Conservation (phyloP, 768 basidiomycete species). For the Boletus vinaceobasis region DNA sequence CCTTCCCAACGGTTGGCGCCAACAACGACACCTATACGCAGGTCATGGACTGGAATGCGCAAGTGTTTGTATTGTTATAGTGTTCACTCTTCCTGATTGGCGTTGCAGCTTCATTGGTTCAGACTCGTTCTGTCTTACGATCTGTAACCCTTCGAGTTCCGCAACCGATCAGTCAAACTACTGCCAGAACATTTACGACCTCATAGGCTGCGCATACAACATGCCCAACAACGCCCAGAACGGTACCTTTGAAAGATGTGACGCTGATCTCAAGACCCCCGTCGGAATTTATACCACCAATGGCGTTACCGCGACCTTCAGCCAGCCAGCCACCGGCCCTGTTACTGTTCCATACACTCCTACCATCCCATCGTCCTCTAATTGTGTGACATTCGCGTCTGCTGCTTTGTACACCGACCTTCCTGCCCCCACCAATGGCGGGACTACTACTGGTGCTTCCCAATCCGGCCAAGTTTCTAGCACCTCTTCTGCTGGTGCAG, state of each 20-base stretch:
- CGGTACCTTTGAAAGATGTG: conserved; percentile 62
- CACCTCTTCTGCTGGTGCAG: conserved; percentile 12
- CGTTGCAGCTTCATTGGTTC: conserved; percentile 60
- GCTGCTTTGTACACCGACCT: conserved; percentile 34
- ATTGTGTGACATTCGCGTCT: conserved; percentile 40
- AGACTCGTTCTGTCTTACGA: conserved; percentile 62
- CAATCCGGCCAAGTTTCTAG: conserved; percentile 9
- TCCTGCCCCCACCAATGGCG: conserved; percentile 6
- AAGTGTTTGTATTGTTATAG: conserved; percentile 15
- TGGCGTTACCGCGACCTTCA: conserved; percentile 42
- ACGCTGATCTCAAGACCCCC: conserved; percentile 58
- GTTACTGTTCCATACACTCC: conserved; percentile 41
- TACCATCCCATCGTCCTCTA: conserved; percentile 39
- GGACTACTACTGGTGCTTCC: conserved; percentile 4
- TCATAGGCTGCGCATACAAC: conserved; percentile 71
- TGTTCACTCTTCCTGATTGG: background rate
- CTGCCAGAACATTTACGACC: conserved; percentile 74
- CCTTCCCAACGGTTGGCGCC: conserved; percentile 40
- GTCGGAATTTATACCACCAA: conserved; percentile 49
- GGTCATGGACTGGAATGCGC: conserved; percentile 66
- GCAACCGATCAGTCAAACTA: conserved; percentile 39
- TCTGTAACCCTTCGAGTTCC: conserved; percentile 55
- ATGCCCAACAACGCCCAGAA: conserved; percentile 60
- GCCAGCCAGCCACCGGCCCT: conserved; percentile 38
- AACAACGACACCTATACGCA: conserved; percentile 47